Conservation (phyloP, 345 rosid genomes). For the Physaria fendleri region DNA sequence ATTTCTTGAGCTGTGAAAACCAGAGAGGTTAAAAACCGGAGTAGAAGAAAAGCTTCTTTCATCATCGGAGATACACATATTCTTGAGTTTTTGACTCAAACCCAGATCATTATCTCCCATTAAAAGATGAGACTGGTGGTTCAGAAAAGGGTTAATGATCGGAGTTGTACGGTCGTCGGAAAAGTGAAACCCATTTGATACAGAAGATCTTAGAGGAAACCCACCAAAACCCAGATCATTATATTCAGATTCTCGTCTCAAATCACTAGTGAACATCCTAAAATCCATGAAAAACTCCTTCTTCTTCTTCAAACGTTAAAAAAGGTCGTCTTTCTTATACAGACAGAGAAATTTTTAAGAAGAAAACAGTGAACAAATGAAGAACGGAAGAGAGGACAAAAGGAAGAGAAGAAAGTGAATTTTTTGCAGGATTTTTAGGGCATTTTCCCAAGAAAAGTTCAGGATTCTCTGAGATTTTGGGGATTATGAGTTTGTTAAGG, state of each 20-base stretch:
- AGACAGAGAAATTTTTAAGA: not conserved
- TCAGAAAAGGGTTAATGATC: constrained; percentile 12
- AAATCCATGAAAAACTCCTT: constrained; percentile 14
- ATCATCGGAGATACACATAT: constrained; percentile 36
- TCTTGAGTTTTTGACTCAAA: constrained; percentile 28
- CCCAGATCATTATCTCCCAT: constrained; percentile 21
- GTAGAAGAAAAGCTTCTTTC: not conserved
- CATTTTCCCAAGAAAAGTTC: not conserved
- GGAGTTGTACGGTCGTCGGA: not conserved
- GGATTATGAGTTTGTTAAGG: not conserved
- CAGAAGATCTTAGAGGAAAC: not conserved
- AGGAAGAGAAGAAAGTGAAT: not conserved
- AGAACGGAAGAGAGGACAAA: not conserved
- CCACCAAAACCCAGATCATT: constrained; percentile 14
- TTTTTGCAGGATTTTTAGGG: too few relatives aligned
- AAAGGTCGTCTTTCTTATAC: not conserved
- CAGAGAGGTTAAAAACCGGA: constrained; percentile 18
- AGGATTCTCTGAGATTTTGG: not conserved
- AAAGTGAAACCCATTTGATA: constrained; percentile 1
- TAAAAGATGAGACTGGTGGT: too few relatives aligned
- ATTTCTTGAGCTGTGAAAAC: constrained; percentile 16
- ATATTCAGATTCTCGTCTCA: constrained; percentile 7
- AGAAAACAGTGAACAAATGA: not conserved
- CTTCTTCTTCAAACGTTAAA: not conserved
- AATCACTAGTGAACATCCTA: constrained; percentile 24